Percentiles rank a stretch among this genome's conserved stretches.
Conservation (phyloP, 2,329 filamentous ascomycete species). For the Colletotrichum simmondsii region DNA sequence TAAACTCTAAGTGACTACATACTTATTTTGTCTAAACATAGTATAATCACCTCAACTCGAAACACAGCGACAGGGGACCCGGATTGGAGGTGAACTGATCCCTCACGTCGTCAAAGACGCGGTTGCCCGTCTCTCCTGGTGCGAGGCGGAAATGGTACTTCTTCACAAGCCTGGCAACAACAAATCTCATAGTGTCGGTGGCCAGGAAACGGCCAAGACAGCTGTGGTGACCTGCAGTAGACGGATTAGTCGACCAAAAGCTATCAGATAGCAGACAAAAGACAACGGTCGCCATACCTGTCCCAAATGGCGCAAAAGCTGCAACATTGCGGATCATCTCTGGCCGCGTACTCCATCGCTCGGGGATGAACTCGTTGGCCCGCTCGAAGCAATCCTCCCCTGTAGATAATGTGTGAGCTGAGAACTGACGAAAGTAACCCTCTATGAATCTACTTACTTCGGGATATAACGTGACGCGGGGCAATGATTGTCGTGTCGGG, state of each 20-base stretch:
- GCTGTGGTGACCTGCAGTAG: constrained; percentile 24
- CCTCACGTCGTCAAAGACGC: constrained; percentile 29
- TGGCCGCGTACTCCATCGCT: constrained; percentile 47
- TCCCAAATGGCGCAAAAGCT: constrained; percentile 46
- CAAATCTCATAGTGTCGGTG: constrained; percentile 29
- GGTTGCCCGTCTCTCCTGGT: constrained; percentile 27
- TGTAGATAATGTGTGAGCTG: constrained; percentile 9
- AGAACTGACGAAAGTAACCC: not conserved
- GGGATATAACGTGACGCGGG: constrained; percentile 36
- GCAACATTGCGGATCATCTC: constrained; percentile 45
- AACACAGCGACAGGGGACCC: constrained; percentile 31
- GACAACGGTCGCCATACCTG: constrained; percentile 34
- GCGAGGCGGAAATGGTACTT: constrained; percentile 28
- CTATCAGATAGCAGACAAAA: not conserved
- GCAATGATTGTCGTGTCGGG: constrained; percentile 33
- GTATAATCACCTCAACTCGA: constrained; percentile 24
- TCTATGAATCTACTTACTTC: constrained; percentile 46
- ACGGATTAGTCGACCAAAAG: not conserved
- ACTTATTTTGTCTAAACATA: not conserved
- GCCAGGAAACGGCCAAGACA: constrained; percentile 31
- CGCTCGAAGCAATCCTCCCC: constrained; percentile 42
- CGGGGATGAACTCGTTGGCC: constrained; percentile 48
- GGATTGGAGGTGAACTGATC: constrained; percentile 33
- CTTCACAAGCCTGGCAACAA: constrained; percentile 29
- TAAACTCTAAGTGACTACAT: not conserved